These are phyloP conservation scores for Rubia yunnanensis DNA, from an alignment of 257 asterid species.

Conservation along the genomic window DNA sequence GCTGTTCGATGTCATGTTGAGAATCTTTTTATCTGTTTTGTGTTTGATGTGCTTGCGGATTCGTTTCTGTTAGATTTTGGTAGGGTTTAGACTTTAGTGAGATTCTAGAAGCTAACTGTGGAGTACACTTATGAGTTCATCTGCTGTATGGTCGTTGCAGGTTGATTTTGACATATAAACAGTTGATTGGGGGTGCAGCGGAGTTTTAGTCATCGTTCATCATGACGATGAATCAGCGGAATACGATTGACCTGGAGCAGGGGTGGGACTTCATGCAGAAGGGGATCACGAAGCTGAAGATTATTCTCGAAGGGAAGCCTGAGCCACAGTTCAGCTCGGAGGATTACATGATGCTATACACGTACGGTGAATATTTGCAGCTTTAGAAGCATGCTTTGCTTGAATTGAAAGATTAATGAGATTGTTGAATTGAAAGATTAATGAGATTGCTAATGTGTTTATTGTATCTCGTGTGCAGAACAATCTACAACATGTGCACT, in stretches of 20 bases:
- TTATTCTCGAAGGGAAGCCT: constrained; percentile 77
- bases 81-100: constrained; percentile 5
- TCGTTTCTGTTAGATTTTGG: neutral
- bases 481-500: constrained; percentile 96
- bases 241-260: constrained; percentile 69
- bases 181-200: constrained; percentile 8
- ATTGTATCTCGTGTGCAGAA: constrained; percentile 41
- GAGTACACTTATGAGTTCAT: neutral
- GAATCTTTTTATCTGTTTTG: neutral
- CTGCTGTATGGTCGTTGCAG: constrained; percentile 13
- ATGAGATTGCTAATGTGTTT: neutral
- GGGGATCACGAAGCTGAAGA: constrained; percentile 79
- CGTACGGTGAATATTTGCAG: constrained; percentile 37
- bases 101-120: neutral
- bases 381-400: neutral
- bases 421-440: neutral
- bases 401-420: neutral
- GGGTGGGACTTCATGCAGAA: constrained; percentile 94
- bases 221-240: constrained; percentile 68
- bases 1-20: neutral
- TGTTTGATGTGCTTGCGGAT: neutral
- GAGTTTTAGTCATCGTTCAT: constrained; percentile 14
- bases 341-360: constrained; percentile 90
- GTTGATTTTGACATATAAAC: constrained; percentile 10
- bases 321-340: constrained; percentile 91